Conservation (phyloP, 306 rosid genomes). For the Lathyrus oleraceus region DNA sequence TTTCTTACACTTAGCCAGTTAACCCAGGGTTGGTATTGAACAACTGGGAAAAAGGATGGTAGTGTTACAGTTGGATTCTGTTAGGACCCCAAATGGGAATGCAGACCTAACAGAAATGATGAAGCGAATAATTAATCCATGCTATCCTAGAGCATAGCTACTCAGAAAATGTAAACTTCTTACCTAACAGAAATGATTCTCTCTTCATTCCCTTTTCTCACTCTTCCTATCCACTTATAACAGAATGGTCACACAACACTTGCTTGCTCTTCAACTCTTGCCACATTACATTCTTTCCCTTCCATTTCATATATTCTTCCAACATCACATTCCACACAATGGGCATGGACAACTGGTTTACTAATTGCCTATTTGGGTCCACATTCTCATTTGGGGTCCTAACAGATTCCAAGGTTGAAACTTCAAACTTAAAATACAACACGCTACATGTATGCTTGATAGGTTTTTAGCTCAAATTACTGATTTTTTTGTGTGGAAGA, state of each 20-base stretch:
- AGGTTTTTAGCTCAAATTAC: conserved; percentile 1
- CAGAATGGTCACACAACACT: background rate
- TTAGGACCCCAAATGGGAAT: no score
- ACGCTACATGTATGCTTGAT: background rate
- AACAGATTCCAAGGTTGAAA: background rate
- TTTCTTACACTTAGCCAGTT: background rate
- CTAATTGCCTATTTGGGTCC: background rate
- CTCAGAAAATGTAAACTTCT: background rate
- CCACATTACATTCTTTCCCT: background rate
- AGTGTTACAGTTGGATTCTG: conserved; percentile 8
- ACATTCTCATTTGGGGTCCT: background rate
- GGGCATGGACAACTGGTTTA: background rate
- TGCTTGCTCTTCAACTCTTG: background rate
- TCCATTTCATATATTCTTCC: background rate
- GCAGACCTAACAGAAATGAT: no score
- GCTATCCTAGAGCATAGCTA: background rate
- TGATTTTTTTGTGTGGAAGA: background rate
- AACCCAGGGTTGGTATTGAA: conserved; percentile 7
- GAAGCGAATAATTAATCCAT: background rate
- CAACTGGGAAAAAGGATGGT: background rate
- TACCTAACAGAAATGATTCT: background rate
- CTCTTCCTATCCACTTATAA: background rate
- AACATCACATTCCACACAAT: background rate
- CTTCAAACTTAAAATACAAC: background rate
- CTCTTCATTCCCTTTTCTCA: background rate